Conservation (phyloP, 2,329 filamentous ascomycete species). For the Aspergillus costaricaensis region DNA sequence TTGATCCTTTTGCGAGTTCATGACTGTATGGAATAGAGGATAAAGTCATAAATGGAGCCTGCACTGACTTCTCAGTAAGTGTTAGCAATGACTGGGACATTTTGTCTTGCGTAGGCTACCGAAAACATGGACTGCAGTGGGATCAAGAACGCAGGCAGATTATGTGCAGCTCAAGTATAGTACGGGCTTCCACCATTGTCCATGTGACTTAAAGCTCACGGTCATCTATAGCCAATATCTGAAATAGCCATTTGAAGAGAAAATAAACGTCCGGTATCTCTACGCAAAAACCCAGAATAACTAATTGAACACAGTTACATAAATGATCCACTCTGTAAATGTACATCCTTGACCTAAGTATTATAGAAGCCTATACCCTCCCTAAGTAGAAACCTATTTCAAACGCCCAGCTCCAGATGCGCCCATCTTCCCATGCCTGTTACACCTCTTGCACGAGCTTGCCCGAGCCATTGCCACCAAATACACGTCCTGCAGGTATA, state of each 20-base stretch:
- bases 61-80: background rate
- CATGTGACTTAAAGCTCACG: background rate
- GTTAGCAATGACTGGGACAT: background rate
- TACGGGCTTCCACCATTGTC: background rate
- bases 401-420: conserved; percentile 27
- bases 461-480: conserved; percentile 35
- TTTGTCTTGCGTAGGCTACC: background rate
- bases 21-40: background rate
- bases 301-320: background rate
- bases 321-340: conserved; percentile 5
- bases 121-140: background rate
- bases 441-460: conserved; percentile 45
- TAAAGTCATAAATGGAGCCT: background rate
- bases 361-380: conserved; percentile 15
- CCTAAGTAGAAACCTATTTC: conserved; percentile 16
- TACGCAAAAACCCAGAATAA: background rate
- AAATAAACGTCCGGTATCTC: background rate
- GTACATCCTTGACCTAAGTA: conserved; percentile 11
- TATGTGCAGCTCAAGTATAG: background rate
- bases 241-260: no score
- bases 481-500: conserved; percentile 43
- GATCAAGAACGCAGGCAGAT: background rate
- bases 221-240: background rate
- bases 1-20: background rate
- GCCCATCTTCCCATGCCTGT: conserved; percentile 11